Evolutionary conservation across 2,329 filamentous ascomycete species (phyloP), one percentile per base, ranked within the genome.

Genomic region (Fusarium fracticaudum): DNA sequence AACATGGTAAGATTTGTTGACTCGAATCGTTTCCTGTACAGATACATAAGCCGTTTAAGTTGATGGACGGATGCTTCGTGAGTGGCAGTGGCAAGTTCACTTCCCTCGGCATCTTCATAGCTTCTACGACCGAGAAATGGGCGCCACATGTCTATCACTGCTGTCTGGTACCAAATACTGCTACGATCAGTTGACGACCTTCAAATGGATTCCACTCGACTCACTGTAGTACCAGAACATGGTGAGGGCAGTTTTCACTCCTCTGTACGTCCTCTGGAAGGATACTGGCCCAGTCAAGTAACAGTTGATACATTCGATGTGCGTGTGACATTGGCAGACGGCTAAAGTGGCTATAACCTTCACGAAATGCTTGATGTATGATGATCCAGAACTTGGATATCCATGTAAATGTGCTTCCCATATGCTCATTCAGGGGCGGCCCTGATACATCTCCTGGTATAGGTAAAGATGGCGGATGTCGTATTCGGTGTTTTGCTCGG

Each of bases 161-260:
- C 50, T 11, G 60, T 17, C 1, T 71, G 68, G 20, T 71, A 71
- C 68, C 68, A 71, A 3, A 61, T 61, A 4, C 68, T 71, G 6
- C 1, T 0, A 4, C 2, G 2, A 15, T 71, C 8, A 66, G 54
- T 22, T 10, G 6, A 22, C 1, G 11, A 1, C 3, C 7, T 15
- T 13, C 7, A 1, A 5, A 0, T 0, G 1, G 1, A 26, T 6
- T 7, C 5, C 6, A 0, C 4, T 4, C 6, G 10, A 67, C 68
- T 40, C 13, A 71, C 68, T 71, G 68, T 24, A 71, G 17, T 11
- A 71, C 24, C 1, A 71, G 31, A 6, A 71, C 68, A 38, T 71
- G 68, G 6, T 71, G 68, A 0, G 68, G 60, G 1, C 68, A 67
- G 26, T 20, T n/a, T 3, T 57, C 40, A 1, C 29, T 51, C 17